Conservation (phyloP, 2,329 filamentous ascomycete genomes). For the Penicillium sp. region DNA sequence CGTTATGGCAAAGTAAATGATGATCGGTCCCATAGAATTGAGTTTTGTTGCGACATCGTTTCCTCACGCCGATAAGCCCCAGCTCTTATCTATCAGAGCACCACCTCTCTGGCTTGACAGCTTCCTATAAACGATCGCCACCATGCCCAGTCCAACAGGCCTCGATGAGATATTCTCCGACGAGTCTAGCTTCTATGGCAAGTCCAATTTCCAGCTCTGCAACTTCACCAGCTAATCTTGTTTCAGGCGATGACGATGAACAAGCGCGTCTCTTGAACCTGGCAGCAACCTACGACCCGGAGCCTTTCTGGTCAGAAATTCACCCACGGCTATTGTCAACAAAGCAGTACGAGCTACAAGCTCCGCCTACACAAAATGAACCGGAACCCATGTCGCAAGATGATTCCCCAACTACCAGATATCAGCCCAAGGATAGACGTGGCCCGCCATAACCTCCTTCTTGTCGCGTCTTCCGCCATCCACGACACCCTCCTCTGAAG, state of each 20-base stretch:
- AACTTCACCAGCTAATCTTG: not conserved
- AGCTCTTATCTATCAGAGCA: constrained; percentile 1
- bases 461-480: constrained; percentile 66
- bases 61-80: constrained; percentile 6
- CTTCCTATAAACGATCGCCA: not conserved
- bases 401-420: not conserved
- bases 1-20: too few species aligned
- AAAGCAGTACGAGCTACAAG: constrained; percentile 24
- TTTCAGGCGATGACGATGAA: constrained; percentile 56
- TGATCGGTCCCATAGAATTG: too few species aligned
- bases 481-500: constrained; percentile 50
- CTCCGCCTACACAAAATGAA: not conserved
- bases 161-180: constrained; percentile 38
- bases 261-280: constrained; percentile 50
- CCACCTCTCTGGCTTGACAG: not conserved
- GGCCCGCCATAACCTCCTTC: constrained; percentile 60
- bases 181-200: constrained; percentile 48
- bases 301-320: constrained; percentile 49
- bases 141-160: not conserved
- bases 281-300: constrained; percentile 52
- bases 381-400: not conserved
- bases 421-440: constrained; percentile 11
- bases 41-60: not conserved
- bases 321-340: constrained; percentile 34
- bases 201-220: not conserved